phyloP scores from a whole-genome alignment of 2,329 filamentous ascomycete genomes.

The Botrytis medusae region DNA sequence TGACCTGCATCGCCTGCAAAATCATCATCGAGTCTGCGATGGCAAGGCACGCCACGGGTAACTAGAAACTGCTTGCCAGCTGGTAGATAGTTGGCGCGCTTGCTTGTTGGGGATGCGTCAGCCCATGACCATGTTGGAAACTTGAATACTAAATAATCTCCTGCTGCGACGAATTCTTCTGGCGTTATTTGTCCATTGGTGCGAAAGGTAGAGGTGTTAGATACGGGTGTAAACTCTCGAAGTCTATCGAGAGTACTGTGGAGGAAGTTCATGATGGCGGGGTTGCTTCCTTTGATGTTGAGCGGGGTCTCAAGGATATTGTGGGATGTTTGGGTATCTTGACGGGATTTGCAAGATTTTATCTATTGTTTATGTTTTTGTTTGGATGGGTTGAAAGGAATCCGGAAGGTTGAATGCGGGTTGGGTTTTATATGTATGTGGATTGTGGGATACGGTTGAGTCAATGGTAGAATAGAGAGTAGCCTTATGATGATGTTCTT shows the following conservation, averaged over 20 bases:
- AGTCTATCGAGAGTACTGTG: conserved; percentile 91
- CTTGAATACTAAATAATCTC: conserved; percentile 98
- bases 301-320: conserved; percentile 14
- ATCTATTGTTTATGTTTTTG: neutral
- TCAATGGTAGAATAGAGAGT: neutral
- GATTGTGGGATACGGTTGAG: neutral
- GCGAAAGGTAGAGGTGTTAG: conserved; percentile 89
- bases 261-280: conserved; percentile 73
- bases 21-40: conserved; percentile 86
- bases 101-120: conserved; percentile 77
- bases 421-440: conserved; percentile 5
- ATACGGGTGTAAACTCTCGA: conserved; percentile 87
- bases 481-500: conserved; percentile 22
- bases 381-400: neutral
- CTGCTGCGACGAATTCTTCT: conserved; percentile 92
- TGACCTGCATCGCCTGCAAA: conserved; percentile 86
- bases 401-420: neutral
- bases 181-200: conserved; percentile 93
- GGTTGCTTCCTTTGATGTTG: conserved; percentile 21
- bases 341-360: neutral
- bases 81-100: conserved; percentile 79
- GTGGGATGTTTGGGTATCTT: neutral
- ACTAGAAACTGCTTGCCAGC: conserved; percentile 92
- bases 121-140: conserved; percentile 98
- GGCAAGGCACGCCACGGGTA: conserved; percentile 90